Base-by-base conservation (phyloP, 352 stramenopile genomes). In the Globisporangium nagaii region DNA sequence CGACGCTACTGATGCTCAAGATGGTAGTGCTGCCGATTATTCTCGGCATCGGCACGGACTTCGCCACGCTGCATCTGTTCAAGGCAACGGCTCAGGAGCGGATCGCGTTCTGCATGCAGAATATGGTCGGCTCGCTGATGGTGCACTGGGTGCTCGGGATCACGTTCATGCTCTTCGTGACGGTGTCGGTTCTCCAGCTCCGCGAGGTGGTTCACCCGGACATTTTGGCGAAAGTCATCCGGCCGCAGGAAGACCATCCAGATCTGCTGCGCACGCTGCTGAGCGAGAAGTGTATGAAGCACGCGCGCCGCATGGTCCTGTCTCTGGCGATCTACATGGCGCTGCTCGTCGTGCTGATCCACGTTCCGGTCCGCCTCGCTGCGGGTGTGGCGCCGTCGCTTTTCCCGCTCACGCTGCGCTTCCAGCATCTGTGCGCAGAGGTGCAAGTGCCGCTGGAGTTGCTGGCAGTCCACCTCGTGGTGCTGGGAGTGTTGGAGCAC, bases 111-210 rank as follows among this genome's bases (percentile, higher is more conserved):
- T 88, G 66, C 84, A 64, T 97, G 73, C 46, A 83, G 24, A 79
- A 90, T 49, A 94, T 93, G 80, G 74, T 98, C 54, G 95, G 92
- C 28, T 84, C 94, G 27, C 60, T 98, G 25, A 88, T 98, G 55
- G 68, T 98, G 22, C 95, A 98, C 63, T 99, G 96, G 96, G 95
- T 98, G 7, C 73, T 96, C 28, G 96, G 95, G 27, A 98, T 98
- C 55, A 98, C 89, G 4, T 98, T 98, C 60, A 99, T 99, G 96
- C 79, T 98, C 11, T 90, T 98, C 41, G 93, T 98, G 35, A 99
- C 96, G 0, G 95, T 99, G 2, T 97, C 91, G 13, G 87, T 98
- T 13, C 71, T 98, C 12, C 93, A 98, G 66, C 69, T 98, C 31
- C 84, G 95, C 20, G 95, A 98, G 72, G 93, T 98, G 30, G 73